Percentiles rank a stretch among this genome's conserved stretches.
Conservation (phyloP, 257 asterid genomes). For the Solanum tacnaense region DNA sequence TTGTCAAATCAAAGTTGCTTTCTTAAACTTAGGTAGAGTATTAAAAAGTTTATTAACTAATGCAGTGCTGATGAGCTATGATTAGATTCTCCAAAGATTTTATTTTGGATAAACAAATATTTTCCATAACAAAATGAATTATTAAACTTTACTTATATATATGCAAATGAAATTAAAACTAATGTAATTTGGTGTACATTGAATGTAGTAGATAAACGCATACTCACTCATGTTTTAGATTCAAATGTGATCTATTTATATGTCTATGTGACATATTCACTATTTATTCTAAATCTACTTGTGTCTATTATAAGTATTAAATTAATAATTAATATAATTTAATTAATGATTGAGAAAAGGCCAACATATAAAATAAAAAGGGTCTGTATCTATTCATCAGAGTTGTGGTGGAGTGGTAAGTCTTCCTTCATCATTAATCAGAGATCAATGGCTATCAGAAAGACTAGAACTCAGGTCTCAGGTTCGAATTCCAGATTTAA, state of each 20-base stretch:
- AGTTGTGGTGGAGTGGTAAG: no score
- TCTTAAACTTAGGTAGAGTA: not conserved
- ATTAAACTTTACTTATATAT: not conserved
- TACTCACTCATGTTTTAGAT: not conserved
- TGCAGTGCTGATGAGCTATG: not conserved
- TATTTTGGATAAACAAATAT: not conserved
- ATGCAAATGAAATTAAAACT: not conserved
- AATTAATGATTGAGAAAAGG: no score
- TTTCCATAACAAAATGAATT: not conserved
- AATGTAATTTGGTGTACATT: not conserved
- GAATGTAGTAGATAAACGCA: not conserved
- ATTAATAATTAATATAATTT: not conserved
- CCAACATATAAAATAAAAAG: not conserved
- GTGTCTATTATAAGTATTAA: not conserved
- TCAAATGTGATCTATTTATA: not conserved
- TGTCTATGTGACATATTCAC: not conserved
- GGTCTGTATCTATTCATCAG: not conserved
- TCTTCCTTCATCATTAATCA: no score
- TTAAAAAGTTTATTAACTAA: not conserved
- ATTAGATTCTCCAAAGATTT: not conserved
- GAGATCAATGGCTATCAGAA: no score
- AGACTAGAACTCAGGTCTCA: no score
- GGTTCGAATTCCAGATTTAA: accelerated
- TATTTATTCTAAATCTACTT: not conserved
- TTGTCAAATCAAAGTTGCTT: not conserved